Percentiles rank a stretch among this genome's conserved stretches.
Conservation (phyloP, 208 protist genomes). For the Leishmania mexicana region DNA sequence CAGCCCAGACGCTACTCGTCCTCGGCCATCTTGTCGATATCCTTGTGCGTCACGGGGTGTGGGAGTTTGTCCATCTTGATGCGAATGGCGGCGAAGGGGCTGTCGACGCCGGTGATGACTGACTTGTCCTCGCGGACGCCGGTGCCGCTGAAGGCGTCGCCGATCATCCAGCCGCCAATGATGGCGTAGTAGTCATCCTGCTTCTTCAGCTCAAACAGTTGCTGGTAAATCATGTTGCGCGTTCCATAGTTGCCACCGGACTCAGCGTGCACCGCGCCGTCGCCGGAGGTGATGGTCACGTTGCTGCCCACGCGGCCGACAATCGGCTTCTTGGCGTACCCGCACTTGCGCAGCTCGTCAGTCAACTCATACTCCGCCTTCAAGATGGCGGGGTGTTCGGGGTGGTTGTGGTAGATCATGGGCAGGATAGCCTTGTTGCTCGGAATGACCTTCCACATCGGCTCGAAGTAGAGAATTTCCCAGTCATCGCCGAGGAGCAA, state of each 20-base stretch:
- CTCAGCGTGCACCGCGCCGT: constrained; percentile 57
- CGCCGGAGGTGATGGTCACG: constrained; percentile 71
- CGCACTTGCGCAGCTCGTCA: constrained; percentile 52
- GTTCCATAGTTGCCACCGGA: constrained; percentile 80
- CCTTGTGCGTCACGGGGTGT: constrained; percentile 53
- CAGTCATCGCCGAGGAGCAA: constrained; percentile 76
- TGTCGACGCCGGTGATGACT: constrained; percentile 84
- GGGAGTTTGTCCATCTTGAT: constrained; percentile 42
- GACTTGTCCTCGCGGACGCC: constrained; percentile 87
- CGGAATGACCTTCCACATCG: constrained; percentile 92
- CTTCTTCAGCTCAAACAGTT: constrained; percentile 70
- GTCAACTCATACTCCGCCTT: constrained; percentile 71
- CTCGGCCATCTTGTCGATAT: constrained; percentile 52
- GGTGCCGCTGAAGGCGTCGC: constrained; percentile 77
- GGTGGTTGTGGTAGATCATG: constrained; percentile 84
- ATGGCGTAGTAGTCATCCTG: constrained; percentile 88
- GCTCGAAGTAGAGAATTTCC: constrained; percentile 84
- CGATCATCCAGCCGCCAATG: constrained; percentile 90
- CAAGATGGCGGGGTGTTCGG: constrained; percentile 77
- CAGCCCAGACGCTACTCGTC: constrained; percentile 35
- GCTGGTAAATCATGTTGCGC: constrained; percentile 88
- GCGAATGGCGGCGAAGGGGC: constrained; percentile 77
- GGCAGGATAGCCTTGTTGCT: constrained; percentile 93
- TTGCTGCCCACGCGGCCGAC: constrained; percentile 87
- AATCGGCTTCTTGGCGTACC: constrained; percentile 89